Percentiles rank a stretch among this genome's conserved stretches.
These are phyloP conservation scores for Trametes maxima DNA, from an alignment of 768 basidiomycete genomes.

Conservation along the genomic window DNA sequence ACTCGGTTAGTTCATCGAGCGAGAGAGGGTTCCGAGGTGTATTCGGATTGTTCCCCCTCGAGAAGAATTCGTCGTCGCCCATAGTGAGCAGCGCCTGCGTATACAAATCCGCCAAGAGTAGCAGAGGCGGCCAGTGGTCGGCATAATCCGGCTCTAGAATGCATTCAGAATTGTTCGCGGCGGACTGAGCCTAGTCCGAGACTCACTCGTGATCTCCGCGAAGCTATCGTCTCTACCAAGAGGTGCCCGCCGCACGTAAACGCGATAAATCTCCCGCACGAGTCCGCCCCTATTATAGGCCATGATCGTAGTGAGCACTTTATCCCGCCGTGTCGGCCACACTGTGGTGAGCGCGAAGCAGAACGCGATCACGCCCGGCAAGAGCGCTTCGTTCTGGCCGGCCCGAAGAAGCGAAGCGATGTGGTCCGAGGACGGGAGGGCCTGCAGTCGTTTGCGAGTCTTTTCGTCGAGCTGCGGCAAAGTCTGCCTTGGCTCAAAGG, in stretches of 20 bases:
- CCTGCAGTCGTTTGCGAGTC: slow-evolving; percentile 65
- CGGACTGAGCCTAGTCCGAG: neutral
- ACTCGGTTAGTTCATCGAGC: slow-evolving; percentile 76
- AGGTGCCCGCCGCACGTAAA: slow-evolving; percentile 58
- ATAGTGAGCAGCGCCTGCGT: slow-evolving; percentile 84
- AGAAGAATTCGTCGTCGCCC: slow-evolving; percentile 97
- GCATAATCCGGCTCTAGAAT: slow-evolving; percentile 47
- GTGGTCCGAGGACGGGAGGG: slow-evolving; percentile 55
- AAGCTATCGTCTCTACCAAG: slow-evolving; percentile 60
- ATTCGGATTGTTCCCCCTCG: slow-evolving; percentile 35
- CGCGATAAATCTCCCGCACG: slow-evolving; percentile 75
- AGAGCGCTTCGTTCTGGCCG: slow-evolving; percentile 43
- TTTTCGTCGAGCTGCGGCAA: slow-evolving; percentile 55
- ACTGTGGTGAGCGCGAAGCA: slow-evolving; percentile 57
- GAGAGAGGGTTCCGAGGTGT: slow-evolving; percentile 72
- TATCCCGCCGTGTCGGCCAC: slow-evolving; percentile 62
- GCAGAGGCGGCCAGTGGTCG: slow-evolving; percentile 63
- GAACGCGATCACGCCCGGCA: slow-evolving; percentile 55
- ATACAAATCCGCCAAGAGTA: slow-evolving; percentile 83
- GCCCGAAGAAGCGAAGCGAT: slow-evolving; percentile 53
- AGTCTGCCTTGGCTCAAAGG: slow-evolving; percentile 32
- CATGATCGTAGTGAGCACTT: slow-evolving; percentile 57
- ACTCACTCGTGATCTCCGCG: slow-evolving; percentile 43
- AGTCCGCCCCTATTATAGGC: slow-evolving; percentile 59
- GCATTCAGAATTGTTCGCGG: neutral